Conservation (phyloP, 192 early-diverging fungal genomes). For the Coemansia sp. region DNA sequence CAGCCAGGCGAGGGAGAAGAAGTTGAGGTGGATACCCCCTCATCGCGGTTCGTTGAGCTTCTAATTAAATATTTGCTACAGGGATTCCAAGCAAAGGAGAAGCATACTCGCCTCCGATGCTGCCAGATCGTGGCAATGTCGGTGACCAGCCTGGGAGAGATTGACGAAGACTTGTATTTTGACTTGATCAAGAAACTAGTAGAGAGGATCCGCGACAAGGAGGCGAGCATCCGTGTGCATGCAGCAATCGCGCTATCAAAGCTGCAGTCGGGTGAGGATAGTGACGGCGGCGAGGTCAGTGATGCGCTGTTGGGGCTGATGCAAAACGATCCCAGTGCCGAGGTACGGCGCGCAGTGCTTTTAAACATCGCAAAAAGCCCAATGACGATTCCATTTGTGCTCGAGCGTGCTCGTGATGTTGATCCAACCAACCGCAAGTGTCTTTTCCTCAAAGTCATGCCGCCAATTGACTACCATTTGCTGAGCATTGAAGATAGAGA, state of each 20-base stretch:
- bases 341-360: slow-evolving; percentile 80
- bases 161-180: slow-evolving; percentile 78
- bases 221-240: slow-evolving; percentile 71
- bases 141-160: slow-evolving; percentile 69
- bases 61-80: slow-evolving; percentile 69
- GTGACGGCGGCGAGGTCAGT: slow-evolving; percentile 61
- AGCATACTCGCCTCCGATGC: slow-evolving; percentile 69
- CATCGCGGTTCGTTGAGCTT: slow-evolving; percentile 68
- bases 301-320: slow-evolving; percentile 64
- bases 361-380: slow-evolving; percentile 68
- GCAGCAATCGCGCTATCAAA: slow-evolving; percentile 76
- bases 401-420: slow-evolving; percentile 75
- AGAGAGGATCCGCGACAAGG: slow-evolving; percentile 78
- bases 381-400: slow-evolving; percentile 63
- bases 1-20: slow-evolving; percentile 26
- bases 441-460: slow-evolving; percentile 70
- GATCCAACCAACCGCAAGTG: slow-evolving; percentile 72
- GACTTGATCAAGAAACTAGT: slow-evolving; percentile 64
- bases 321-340: slow-evolving; percentile 73
- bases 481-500: slow-evolving; percentile 71
- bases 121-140: slow-evolving; percentile 76
- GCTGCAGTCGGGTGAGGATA: slow-evolving; percentile 66
- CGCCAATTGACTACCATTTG: slow-evolving; percentile 67
- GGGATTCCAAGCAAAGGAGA: slow-evolving; percentile 80
- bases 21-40: slow-evolving; percentile 55